Evolutionary conservation across 352 stramenopile species (phyloP), one percentile per base, ranked within the genome.

Genomic region (Phytophthora syringae): DNA sequence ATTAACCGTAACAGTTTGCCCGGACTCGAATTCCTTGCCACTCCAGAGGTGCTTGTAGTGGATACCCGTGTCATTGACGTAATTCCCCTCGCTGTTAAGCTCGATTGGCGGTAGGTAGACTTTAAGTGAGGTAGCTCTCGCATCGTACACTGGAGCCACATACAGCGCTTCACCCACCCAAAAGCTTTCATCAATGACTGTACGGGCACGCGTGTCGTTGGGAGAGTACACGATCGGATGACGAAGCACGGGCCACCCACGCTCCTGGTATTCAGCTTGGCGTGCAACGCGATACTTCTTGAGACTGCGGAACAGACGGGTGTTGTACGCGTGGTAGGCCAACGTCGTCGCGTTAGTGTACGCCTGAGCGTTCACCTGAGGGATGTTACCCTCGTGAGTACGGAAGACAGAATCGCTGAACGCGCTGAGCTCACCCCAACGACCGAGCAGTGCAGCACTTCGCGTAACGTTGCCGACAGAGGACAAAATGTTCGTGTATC

Each of bases 381-480:
- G 65, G 42, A 70, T 74, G 49, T 74, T 70, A 39, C 65, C 65
- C 21, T 74, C 65, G 32, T 74, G 65, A 16, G 65, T 73, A 7
- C 64, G 58, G 64, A 73, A 73, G 21, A 52, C 64, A 0, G 64
- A 60, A 15, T 52, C 58, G 13, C 64, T 64, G 32, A 73, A 73
- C 7, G 64, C 64, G 15, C 58, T 52, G 30, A 68, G 64, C 34
- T 73, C n/a, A n/a, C 64, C 59, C 64, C 64, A 73, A 15, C 64
- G 64, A 12, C 64, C 64, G 1, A 73, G 59, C n/a, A 73, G 22
- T 7, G 64, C 50, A 27, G 59, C 52, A 16, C 42, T 69, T 7
- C 64, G 64, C 15, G 64, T 73, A 32, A 73, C 65, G 30, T 69
- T 73, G 11, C 64, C 64, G 11, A 73, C 52, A 1, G 59, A 49